Percentiles rank a stretch among this genome's conserved stretches.
These are phyloP conservation scores for Saitoella complicata DNA, from an alignment of 805 yeast species.

Conservation along the genomic window DNA sequence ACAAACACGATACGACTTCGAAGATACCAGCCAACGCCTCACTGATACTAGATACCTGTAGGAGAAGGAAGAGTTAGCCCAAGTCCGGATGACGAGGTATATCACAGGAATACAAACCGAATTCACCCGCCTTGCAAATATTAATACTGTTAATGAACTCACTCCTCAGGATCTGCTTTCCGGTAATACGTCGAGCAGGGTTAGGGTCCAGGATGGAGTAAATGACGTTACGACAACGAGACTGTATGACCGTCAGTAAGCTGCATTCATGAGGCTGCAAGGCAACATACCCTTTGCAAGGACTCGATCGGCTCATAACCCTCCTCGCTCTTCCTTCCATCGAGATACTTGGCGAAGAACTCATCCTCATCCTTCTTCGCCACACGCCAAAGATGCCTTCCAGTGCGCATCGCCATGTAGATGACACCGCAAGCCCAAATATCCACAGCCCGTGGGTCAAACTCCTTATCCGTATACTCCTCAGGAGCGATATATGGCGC, in stretches of 20 bases:
- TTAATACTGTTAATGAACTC: conserved; percentile 91
- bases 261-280: too few species aligned
- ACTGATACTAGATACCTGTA: too few species aligned
- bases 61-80: too few species aligned
- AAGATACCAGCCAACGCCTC: too few species aligned
- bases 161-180: conserved; percentile 71
- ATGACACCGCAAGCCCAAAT: conserved; percentile 80
- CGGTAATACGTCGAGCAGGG: conserved; percentile 73
- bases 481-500: conserved; percentile 90
- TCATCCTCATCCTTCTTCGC: conserved; percentile 66
- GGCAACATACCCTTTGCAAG: conserved; percentile 28
- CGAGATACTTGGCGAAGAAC: conserved; percentile 56
- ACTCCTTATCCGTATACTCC: conserved; percentile 42
- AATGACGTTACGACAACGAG: conserved; percentile 81
- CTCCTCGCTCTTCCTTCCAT: conserved; percentile 60
- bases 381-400: conserved; percentile 79
- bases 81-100: too few species aligned
- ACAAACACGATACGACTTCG: too few species aligned
- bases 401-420: conserved; percentile 71
- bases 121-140: conserved; percentile 56
- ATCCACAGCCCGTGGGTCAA: conserved; percentile 69
- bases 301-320: conserved; percentile 88
- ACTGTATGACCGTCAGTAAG: conserved; percentile 25
- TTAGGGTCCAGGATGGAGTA: conserved; percentile 87
- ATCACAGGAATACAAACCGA: conserved; percentile 12